Conservation (phyloP, 148 eudicot genomes). For the Polygonum aviculare region DNA sequence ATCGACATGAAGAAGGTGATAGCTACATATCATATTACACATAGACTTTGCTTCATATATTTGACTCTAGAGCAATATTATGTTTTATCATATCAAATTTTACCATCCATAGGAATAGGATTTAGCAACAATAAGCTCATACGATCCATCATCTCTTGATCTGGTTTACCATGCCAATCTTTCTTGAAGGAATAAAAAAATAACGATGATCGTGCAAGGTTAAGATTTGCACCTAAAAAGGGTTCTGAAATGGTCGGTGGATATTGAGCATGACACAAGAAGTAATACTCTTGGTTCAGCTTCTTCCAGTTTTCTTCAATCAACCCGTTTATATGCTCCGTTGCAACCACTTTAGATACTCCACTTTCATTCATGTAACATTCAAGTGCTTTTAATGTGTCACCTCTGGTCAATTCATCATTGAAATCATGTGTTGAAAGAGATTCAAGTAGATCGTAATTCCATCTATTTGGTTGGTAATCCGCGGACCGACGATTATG, state of each 20-base stretch:
- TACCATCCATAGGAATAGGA: neutral
- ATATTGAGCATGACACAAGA: neutral
- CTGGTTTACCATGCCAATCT: conserved; percentile 2
- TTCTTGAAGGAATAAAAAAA: neutral
- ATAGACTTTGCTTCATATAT: too few species aligned
- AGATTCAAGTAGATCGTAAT: neutral
- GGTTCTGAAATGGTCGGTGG: neutral
- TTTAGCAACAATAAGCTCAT: neutral
- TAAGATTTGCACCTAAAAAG: neutral
- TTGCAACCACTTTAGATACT: neutral
- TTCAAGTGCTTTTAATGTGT: neutral
- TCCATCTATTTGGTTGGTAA: neutral
- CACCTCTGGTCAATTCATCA: neutral
- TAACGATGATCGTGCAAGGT: neutral
- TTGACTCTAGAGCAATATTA: too few species aligned
- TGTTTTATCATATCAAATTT: too few species aligned
- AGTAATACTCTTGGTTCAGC: neutral
- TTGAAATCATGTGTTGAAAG: too few species aligned
- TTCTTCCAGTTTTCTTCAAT: neutral
- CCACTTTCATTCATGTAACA: neutral
- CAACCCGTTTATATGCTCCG: neutral
- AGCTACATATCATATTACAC: too few species aligned
- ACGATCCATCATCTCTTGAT: conserved; percentile 2
- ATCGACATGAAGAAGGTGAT: too few species aligned
- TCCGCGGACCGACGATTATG: neutral